These are phyloP conservation scores for Fusarium lateritium DNA, from an alignment of 2,329 filamentous ascomycete genomes.

Conservation along the genomic window DNA sequence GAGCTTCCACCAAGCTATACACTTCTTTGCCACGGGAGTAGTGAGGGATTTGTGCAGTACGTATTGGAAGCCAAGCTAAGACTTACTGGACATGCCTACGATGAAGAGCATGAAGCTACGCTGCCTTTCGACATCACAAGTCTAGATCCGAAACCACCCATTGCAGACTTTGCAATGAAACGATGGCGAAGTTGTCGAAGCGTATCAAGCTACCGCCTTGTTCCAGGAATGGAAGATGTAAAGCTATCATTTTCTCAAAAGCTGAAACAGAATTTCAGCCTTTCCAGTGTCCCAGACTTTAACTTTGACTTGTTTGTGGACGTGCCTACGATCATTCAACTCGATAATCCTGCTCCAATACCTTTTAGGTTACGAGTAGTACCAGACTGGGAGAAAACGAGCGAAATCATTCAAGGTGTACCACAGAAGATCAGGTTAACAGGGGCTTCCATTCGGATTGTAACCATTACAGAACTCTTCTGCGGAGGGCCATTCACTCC, in stretches of 20 bases:
- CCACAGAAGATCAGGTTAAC: constrained; percentile 34
- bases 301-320: constrained; percentile 47
- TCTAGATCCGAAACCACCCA: constrained; percentile 18
- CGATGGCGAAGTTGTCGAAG: background rate
- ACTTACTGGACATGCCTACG: background rate
- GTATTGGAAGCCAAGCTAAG: constrained; percentile 51
- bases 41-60: constrained; percentile 50
- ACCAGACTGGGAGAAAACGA: constrained; percentile 32
- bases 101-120: constrained; percentile 22
- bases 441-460: constrained; percentile 18
- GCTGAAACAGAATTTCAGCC: constrained; percentile 51
- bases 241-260: constrained; percentile 54
- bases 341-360: constrained; percentile 45
- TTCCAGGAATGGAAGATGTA: constrained; percentile 50
- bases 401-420: constrained; percentile 22
- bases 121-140: constrained; percentile 45
- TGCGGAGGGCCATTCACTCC: constrained; percentile 13
- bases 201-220: constrained; percentile 47
- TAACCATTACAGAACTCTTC: constrained; percentile 11
- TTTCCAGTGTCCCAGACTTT: constrained; percentile 54
- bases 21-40: background rate
- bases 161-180: constrained; percentile 33
- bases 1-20: constrained; percentile 19
- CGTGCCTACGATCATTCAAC: constrained; percentile 51
- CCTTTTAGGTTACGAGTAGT: constrained; percentile 41